Percentiles rank a stretch among this genome's conserved stretches.
Conservation (phyloP, 192 early-diverging fungal genomes). For the Coemansia furcata region DNA sequence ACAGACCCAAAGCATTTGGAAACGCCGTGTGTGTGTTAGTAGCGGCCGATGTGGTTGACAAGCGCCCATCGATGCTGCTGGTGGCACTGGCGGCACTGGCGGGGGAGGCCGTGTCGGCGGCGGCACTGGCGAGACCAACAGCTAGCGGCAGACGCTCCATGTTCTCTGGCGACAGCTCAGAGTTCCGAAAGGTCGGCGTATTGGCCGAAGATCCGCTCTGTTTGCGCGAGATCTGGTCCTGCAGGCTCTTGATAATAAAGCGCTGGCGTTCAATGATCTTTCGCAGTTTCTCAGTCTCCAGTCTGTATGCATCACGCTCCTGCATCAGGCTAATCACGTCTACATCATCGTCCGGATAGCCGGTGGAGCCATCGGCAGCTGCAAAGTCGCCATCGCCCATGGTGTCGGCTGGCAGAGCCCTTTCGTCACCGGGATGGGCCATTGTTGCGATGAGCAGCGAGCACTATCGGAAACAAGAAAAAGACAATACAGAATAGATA, state of each 20-base stretch:
- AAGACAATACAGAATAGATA: constrained; percentile 7
- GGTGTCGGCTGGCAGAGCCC: constrained; percentile 2
- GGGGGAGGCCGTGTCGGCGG: not conserved
- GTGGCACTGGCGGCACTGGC: constrained; percentile 2
- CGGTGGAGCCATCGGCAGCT: constrained; percentile 7
- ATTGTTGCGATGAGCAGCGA: constrained; percentile 1
- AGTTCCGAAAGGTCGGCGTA: constrained; percentile 22
- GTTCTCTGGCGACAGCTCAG: constrained; percentile 19
- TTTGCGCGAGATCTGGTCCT: constrained; percentile 58
- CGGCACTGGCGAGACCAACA: not conserved
- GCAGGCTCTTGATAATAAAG: constrained; percentile 81
- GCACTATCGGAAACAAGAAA: constrained; percentile 14
- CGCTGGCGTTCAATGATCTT: constrained; percentile 90
- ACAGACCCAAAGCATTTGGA: constrained; percentile 35
- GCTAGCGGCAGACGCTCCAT: not conserved
- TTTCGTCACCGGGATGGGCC: constrained; percentile 5
- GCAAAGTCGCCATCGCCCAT: constrained; percentile 11
- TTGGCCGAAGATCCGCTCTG: constrained; percentile 29
- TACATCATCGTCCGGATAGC: constrained; percentile 13
- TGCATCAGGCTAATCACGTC: constrained; percentile 50
- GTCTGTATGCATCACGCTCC: constrained; percentile 69
- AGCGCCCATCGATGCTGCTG: not conserved
- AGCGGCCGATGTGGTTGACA: not conserved
- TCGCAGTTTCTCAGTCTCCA: constrained; percentile 86
- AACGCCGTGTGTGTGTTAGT: constrained; percentile 1